These are phyloP conservation scores for Globisporangium splendens DNA, from an alignment of 352 stramenopile species.

Conservation along the genomic window DNA sequence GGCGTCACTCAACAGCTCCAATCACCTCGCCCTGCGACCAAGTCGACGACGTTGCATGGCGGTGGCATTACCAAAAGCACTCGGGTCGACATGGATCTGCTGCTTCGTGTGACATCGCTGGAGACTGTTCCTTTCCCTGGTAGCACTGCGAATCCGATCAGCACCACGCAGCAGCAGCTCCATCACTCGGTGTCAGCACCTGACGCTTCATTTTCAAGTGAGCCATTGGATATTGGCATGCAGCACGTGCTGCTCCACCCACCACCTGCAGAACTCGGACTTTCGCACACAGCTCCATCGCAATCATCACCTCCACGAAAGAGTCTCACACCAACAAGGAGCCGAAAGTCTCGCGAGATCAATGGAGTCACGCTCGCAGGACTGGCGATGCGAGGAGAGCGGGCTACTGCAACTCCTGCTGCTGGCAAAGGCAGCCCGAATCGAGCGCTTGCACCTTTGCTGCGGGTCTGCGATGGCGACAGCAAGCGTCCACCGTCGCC, in stretches of 20 bases:
- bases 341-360: not conserved
- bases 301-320: not conserved
- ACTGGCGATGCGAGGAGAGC: constrained; percentile 7
- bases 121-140: not conserved
- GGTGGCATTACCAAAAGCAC: not conserved
- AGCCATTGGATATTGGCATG: not conserved
- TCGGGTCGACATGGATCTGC: not conserved
- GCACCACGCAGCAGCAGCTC: not conserved
- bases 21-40: not conserved
- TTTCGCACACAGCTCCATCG: too few species aligned
- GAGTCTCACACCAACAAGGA: not conserved
- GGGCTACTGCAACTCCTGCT: too few species aligned
- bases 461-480: not conserved
- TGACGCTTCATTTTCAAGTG: not conserved
- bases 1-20: not conserved
- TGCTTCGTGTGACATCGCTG: constrained; percentile 1
- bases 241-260: not conserved
- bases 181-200: not conserved
- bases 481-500: constrained; percentile 7
- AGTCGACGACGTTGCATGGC: not conserved
- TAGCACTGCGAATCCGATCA: too few species aligned
- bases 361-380: not conserved
- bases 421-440: too few species aligned
- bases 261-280: not conserved
- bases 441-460: too few species aligned